Evolutionary conservation across 2,329 filamentous ascomycete genomes (phyloP), one percentile per base, ranked within the genome.

Genomic region (Aureobasidium leucospermi): DNA sequence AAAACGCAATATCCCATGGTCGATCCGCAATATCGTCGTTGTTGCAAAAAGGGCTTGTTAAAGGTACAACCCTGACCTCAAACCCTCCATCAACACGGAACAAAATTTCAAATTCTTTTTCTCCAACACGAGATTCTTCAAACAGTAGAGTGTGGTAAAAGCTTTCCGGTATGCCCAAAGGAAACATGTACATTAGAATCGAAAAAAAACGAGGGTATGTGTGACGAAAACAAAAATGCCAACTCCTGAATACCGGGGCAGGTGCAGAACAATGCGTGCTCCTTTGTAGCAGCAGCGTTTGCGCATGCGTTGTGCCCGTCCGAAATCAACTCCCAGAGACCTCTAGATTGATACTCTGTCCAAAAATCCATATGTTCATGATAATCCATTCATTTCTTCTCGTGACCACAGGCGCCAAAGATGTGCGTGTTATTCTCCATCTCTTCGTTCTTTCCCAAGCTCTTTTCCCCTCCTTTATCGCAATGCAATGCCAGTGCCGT

Each of bases 401-500:
- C 23, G 23, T 23, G 23, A 23, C 23, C 23, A 23, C 23, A 23
- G 23, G 23, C 23, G 39, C 7, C 8, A 19, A 15, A 19, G 29
- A 42, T 15, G 39, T 53, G 49, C 49, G 15, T 42, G 36, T 53
- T 1, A 19, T 42, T 42, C 34, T 31, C 23, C 23, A 23, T 23
- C 23, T 53, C 5, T 49, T 8, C 15, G 11, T 34, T 49, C 15
- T 49, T 52, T 9, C 38, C 9, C 38, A 1, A n/a, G 19, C 4
- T 15, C 41, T 19, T 16, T n/a, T 29, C 36, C 16, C 31, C 31
- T 32, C n/a, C n/a, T 2, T 47, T 29, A 59, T 53, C 58, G 29
- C 42, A 59, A 28, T 11, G 58, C 58, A 29, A 59, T 46, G 4
- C 58, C 58, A 41, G 58, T 59, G 23, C 58, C 58, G 32, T 51